phyloP scores from a whole-genome alignment of 140 eudicot genomes.

The Bidens hawaiensis region DNA sequence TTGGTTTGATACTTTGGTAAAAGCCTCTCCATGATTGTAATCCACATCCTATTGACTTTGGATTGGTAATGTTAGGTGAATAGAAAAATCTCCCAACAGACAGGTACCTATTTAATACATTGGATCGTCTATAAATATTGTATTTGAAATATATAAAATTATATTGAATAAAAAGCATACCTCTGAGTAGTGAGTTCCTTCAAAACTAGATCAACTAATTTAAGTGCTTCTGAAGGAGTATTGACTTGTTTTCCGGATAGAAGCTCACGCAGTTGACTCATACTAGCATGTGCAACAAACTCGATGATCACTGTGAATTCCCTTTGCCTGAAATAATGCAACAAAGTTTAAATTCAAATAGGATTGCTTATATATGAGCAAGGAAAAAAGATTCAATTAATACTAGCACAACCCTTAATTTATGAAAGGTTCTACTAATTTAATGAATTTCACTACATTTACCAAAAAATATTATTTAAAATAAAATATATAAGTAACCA shows the following conservation, averaged over 20 bases:
- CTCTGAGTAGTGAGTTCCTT: slow-evolving; percentile 56
- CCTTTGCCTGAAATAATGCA: slow-evolving; percentile 39
- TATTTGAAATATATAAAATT: background rate
- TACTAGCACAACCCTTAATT: too few relatives aligned
- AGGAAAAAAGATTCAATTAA: too few relatives aligned
- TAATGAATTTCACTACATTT: too few relatives aligned
- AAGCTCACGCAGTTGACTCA: slow-evolving; percentile 47
- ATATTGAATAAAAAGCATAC: slow-evolving; percentile 14
- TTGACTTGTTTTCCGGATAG: slow-evolving; percentile 54
- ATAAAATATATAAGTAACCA: too few relatives aligned
- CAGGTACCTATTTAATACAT: slow-evolving; percentile 31
- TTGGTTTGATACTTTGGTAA: slow-evolving; percentile 72
- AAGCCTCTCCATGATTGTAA: slow-evolving; percentile 80
- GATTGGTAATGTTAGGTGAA: slow-evolving; percentile 47
- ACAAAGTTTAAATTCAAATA: too few relatives aligned
- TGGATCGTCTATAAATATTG: background rate
- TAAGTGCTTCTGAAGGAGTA: slow-evolving; percentile 54
- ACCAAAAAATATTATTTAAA: too few relatives aligned
- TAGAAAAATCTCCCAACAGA: slow-evolving; percentile 76
- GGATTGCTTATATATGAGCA: too few relatives aligned
- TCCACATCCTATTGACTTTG: slow-evolving; percentile 61
- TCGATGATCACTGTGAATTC: slow-evolving; percentile 52
- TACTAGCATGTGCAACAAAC: slow-evolving; percentile 51
- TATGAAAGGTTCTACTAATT: too few relatives aligned
- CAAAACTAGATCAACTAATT: slow-evolving; percentile 55